Evolutionary conservation across 331 rosid species (phyloP), one percentile per base, ranked within the genome.

Genomic region (Pyrus hybrid): DNA sequence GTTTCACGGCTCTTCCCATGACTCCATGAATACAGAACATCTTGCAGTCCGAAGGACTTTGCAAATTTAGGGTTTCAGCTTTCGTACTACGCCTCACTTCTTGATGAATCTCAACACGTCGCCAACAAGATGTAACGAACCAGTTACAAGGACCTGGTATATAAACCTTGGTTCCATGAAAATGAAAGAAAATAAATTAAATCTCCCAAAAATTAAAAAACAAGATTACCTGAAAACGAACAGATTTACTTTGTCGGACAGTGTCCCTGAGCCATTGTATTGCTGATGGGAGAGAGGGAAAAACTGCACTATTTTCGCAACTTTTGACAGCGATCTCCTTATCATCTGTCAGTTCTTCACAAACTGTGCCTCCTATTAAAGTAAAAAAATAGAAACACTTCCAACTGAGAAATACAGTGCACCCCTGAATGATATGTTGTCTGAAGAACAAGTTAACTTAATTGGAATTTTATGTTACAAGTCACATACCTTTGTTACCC

Each of bases 121-220:
- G 33, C 98, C 98, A 80, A 91, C 83, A 67, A 94, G 98, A 82
- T 94, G 98, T 62, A 94, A 58, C 61, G 96, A 94, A 70, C 97
- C 96, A 7, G 97, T 90, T 57, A 94, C 96, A 62, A 94, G 95
- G 67, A 94, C 97, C 98, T 94, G 88, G 75, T 68, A 49, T 63
- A 78, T 67, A 70, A 76, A 54, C 37, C 72, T 18, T 53, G 22
- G 22, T 53, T 53, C 22, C 21, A 53, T 16, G 58, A 20, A 41
- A 53, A 6, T 2, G 57, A 51, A 51, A 51, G 5, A 51, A 51
- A 49, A 51, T 17, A 14, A 0, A 17, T 6, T 2, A 26, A 53
- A 21, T 5, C 12, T 71, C 30, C 16, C n/a, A n/a, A n/a, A n/a
- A n/a, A n/a, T 35, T 20, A 57, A 13, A 22, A 35, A 51, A 10